Conservation (phyloP, 495 filamentous ascomycete species). For the Xylaria bambusicola region DNA sequence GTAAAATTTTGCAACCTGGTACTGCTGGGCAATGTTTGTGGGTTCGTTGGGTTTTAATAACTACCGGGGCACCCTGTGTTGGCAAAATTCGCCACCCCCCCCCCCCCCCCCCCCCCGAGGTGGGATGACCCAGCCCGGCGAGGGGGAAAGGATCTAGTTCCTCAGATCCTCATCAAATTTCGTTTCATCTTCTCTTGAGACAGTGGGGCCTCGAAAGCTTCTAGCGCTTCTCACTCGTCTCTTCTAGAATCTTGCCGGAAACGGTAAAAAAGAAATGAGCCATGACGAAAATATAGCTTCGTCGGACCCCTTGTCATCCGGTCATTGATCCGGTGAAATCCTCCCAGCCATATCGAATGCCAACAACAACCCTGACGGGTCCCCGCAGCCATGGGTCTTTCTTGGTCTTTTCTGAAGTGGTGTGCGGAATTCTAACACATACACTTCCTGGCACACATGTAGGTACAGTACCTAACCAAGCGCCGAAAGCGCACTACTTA, state of each 20-base stretch:
- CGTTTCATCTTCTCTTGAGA: conserved; percentile 8
- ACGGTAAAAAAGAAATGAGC: neutral
- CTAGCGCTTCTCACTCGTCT: neutral
- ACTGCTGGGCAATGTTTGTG: too few species aligned
- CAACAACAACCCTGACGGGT: neutral
- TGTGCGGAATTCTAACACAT: too few species aligned
- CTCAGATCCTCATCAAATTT: conserved; percentile 11
- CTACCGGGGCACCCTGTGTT: too few species aligned
- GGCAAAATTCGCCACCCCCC: too few species aligned
- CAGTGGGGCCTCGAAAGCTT: conserved; percentile 8
- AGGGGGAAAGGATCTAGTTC: conserved; percentile 5
- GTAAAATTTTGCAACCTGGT: too few species aligned
- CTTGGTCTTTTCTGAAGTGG: too few species aligned
- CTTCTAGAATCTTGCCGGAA: conserved; percentile 18
- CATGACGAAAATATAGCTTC: neutral
- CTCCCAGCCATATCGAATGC: neutral
- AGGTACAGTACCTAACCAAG: too few species aligned
- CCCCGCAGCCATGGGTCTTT: conserved; percentile 8
- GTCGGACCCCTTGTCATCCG: neutral
- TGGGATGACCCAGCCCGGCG: neutral
- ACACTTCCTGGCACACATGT: too few species aligned
- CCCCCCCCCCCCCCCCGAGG: neutral
- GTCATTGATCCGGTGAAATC: neutral
- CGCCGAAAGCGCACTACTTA: too few species aligned
- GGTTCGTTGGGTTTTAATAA: too few species aligned